Conservation (phyloP, 345 rosid genomes). For the Arabidopsis arenosa region DNA sequence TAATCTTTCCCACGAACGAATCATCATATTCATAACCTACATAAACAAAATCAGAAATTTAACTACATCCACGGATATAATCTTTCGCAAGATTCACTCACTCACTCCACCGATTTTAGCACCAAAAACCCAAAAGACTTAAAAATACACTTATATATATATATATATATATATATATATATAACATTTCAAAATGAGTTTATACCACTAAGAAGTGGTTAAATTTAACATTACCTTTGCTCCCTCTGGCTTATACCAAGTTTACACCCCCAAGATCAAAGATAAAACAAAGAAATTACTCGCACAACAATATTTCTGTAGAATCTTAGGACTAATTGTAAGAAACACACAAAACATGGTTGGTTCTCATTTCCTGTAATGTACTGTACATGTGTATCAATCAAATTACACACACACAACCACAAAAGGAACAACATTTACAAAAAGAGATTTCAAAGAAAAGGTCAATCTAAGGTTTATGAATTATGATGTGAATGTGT, state of each 20-base stretch:
- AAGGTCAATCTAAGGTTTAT: background rate
- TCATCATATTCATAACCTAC: no score
- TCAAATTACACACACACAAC: conserved; percentile 3
- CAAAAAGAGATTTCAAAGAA: background rate
- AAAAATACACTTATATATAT: no score
- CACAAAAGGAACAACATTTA: conserved; percentile 28
- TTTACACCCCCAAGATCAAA: background rate
- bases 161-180: no score
- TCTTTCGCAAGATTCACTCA: no score
- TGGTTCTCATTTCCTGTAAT: conserved; percentile 22
- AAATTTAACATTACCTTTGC: no score
- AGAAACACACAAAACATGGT: background rate
- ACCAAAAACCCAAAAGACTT: no score
- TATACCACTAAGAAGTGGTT: no score
- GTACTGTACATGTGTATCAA: conserved; percentile 33
- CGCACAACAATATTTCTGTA: background rate
- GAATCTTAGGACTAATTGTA: background rate
- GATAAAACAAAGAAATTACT: background rate
- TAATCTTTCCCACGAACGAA: no score
- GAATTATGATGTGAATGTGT: conserved; percentile 12
- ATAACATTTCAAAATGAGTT: no score
- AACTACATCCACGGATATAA: no score
- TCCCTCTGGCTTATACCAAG: background rate
- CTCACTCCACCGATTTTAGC: no score
- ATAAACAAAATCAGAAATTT: no score